Percentiles rank a stretch among this genome's conserved stretches.
phyloP scores from a whole-genome alignment of 2,329 filamentous ascomycete genomes.

The Neopestalotiopsis sp. region DNA sequence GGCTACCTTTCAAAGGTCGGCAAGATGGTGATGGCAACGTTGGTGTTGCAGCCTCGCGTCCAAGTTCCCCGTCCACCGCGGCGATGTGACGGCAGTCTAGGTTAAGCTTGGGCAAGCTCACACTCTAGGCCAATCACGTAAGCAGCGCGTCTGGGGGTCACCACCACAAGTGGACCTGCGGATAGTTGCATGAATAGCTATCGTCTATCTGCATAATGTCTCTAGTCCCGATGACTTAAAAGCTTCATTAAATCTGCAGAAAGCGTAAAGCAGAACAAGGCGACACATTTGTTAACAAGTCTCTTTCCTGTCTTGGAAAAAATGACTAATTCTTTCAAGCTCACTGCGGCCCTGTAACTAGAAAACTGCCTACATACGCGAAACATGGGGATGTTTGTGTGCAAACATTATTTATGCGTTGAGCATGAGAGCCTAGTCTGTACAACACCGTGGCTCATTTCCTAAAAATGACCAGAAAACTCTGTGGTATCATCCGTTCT shows the following conservation, averaged over 20 bases:
- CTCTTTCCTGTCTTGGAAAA: too few relatives aligned
- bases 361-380: too few relatives aligned
- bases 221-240: too few relatives aligned
- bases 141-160: neutral
- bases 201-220: neutral
- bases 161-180: neutral
- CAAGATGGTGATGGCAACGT: neutral
- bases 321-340: too few relatives aligned
- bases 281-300: too few relatives aligned
- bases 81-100: neutral
- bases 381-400: neutral
- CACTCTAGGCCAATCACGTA: neutral
- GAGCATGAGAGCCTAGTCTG: neutral
- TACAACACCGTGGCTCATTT: neutral
- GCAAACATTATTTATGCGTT: neutral
- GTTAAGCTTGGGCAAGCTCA: neutral
- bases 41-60: neutral
- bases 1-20: neutral
- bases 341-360: too few relatives aligned
- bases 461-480: neutral
- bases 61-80: neutral
- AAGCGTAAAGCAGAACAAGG: too few relatives aligned
- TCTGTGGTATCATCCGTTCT: conserved; percentile 7
- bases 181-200: neutral
- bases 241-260: too few relatives aligned